Evolutionary conservation across 768 basidiomycete species (phyloP), one percentile per base, ranked within the genome.

Genomic region (Rhodocollybia butyracea): DNA sequence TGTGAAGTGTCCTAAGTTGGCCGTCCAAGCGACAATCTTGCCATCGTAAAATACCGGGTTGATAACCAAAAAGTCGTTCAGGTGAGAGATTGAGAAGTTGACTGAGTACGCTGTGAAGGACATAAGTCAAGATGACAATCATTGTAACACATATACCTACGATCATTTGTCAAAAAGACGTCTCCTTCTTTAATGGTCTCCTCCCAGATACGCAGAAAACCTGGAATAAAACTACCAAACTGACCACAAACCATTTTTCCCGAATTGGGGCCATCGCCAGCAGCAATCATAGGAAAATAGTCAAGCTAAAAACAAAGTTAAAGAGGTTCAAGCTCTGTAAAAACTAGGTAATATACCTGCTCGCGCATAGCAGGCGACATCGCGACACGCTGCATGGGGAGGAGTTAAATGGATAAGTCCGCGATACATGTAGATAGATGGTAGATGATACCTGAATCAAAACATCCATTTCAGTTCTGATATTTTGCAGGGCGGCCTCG

Each of bases 201-300:
- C 12, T 64, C 59, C 68, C 68, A 69, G 29, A 59, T 62, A 21
- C 59, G 51, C 15, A 69, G 60, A 54, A 69, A 69, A 58, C 60
- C 68, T 43, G 64, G 65, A 46, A 69, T 66, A 46, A 68, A 69
- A 31, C 65, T 65, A 17, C 67, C 67, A 51, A 68, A 68, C 40
- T 68, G 67, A 6, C 67, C 67, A 40, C 64, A 62, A 5, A 68
- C 61, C 67, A 66, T 66, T 52, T 65, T 65, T 2, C 67, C 67
- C 31, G 59, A 59, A 45, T 68, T 61, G 36, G 57, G 60, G 24
- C 67, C 67, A 15, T 65, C 62, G 2, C 67, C 67, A 43, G 65
- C 67, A 19, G 64, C 62, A 50, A 68, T 68, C 66, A 66, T 66
- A 3, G 67, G 67, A 55, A 68, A 68, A 52, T 68, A 56, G 43